A percentile compares a stretch with the other conserved stretches of the same genome.
phyloP scores from a whole-genome alignment of 2,329 filamentous ascomycete species.

The Trichoderma guizhouense region DNA sequence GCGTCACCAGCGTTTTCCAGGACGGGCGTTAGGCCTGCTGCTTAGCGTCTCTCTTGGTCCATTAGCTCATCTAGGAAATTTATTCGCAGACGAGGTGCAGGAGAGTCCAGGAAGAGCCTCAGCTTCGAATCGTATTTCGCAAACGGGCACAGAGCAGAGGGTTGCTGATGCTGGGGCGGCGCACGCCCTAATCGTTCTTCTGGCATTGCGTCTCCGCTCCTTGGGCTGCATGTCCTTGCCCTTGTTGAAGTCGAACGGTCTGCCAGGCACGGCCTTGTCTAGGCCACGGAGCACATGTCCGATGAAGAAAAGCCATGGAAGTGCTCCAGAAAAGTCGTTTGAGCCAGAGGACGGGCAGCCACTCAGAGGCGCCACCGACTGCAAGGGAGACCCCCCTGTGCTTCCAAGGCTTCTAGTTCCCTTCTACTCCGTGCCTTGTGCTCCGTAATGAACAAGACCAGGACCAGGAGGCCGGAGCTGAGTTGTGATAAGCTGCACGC shows the following conservation, averaged over 20 bases:
- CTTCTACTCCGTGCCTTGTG: not conserved
- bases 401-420: conserved; percentile 12
- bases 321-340: conserved; percentile 9
- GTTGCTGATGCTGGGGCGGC: not conserved
- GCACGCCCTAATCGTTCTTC: not conserved
- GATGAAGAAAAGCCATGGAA: conserved; percentile 12
- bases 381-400: conserved; percentile 3
- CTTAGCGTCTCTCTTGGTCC: not conserved
- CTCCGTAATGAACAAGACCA: not conserved
- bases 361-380: not conserved
- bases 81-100: not conserved
- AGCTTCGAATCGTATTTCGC: not conserved
- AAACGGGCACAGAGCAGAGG: not conserved
- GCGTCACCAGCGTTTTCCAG: not conserved
- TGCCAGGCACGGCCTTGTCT: conserved; percentile 11
- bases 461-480: not conserved
- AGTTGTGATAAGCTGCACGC: conserved; percentile 8
- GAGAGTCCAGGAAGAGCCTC: not conserved
- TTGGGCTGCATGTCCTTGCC: conserved; percentile 13
- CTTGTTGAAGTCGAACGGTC: not conserved
- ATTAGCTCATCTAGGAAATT: not conserved
- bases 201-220: conserved; percentile 13
- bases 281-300: conserved; percentile 2
- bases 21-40: not conserved
- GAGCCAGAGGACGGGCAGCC: conserved; percentile 4